Base-by-base conservation (phyloP, 2,329 filamentous ascomycete genomes). In the Fusarium sp. region DNA sequence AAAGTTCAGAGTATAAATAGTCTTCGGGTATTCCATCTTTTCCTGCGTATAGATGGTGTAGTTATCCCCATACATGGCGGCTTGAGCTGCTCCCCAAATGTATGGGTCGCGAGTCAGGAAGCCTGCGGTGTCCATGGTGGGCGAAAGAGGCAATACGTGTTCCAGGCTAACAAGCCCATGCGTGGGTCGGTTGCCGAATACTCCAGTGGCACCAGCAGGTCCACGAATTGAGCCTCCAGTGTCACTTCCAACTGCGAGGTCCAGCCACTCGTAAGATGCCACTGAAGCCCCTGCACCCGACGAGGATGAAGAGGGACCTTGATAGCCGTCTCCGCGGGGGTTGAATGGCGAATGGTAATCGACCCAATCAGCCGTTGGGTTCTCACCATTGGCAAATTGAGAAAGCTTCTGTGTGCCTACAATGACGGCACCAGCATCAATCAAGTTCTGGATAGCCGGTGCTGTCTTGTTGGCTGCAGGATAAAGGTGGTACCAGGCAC, bases 301-400 rank as follows among this genome's bases (percentile, higher is more conserved):
- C 80, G 86, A 2, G 78, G 82, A 2, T 78, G 81, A 62, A 80
- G 77, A 9, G 77, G 76, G 48, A 1, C 25, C 48, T 52, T 82
- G 79, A 42, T 84, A 84, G 0, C 82, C 80, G 57, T 86, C 84
- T 0, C 80, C 85, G 1, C 81, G 74, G 2, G 81, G 80, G 58
- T 83, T 83, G 63, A 82, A 82, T 0, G 81, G 82, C 0, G 76
- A 71, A 18, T 80, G 79, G 41, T 77, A 80, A 49, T 80, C 78
- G 5, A 81, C 58, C 20, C 57, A 51, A 11, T 70, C 67, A 0
- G 67, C 40, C 0, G 54, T 50, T 4, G 35, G 53, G 3, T 21
- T 27, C 1, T 54, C 67, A 0, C 49, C 63, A 14, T 53, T 55
- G 1, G 67, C 67, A 6, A 70, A 70, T 7, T 70, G 48, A 0